phyloP scores from a whole-genome alignment of 2,329 filamentous ascomycete species.

The Epichloe coenophiala region DNA sequence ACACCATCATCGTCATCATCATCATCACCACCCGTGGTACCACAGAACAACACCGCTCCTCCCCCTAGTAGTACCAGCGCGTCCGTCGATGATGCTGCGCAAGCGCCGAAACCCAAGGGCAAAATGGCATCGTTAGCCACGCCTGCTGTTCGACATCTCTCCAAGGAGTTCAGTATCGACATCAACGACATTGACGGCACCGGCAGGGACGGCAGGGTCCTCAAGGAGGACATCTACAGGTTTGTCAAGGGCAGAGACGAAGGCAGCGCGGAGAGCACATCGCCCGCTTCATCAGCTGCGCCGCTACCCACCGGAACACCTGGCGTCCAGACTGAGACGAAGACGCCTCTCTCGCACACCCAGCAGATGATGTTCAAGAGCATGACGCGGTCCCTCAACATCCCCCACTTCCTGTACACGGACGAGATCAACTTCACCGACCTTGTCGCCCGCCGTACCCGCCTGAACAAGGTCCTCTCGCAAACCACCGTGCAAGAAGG shows the following conservation, averaged over 20 bases:
- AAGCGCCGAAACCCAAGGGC: constrained; percentile 29
- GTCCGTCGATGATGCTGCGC: constrained; percentile 2
- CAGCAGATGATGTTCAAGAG: constrained; percentile 94
- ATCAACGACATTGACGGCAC: constrained; percentile 72
- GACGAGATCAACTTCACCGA: constrained; percentile 75
- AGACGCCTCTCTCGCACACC: constrained; percentile 57
- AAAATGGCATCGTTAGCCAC: constrained; percentile 70
- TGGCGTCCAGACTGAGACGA: constrained; percentile 51
- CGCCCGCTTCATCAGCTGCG: constrained; percentile 11
- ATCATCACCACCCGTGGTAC: constrained; percentile 1
- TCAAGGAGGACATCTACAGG: constrained; percentile 81
- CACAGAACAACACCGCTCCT: neutral
- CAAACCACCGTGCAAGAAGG: constrained; percentile 28
- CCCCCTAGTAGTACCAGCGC: neutral
- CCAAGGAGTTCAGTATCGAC: constrained; percentile 64
- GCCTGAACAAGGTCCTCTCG: constrained; percentile 54
- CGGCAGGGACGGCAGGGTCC: constrained; percentile 77
- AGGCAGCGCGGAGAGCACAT: constrained; percentile 9
- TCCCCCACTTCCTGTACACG: constrained; percentile 91
- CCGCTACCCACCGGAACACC: constrained; percentile 11
- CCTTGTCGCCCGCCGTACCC: constrained; percentile 57
- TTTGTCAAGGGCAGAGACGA: constrained; percentile 45
- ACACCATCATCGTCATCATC: constrained; percentile 11
- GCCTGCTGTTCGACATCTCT: constrained; percentile 79
- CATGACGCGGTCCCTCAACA: constrained; percentile 84